Evolutionary conservation across 163 green algal species (phyloP).

Genomic region (Picocystis sp.): DNA sequence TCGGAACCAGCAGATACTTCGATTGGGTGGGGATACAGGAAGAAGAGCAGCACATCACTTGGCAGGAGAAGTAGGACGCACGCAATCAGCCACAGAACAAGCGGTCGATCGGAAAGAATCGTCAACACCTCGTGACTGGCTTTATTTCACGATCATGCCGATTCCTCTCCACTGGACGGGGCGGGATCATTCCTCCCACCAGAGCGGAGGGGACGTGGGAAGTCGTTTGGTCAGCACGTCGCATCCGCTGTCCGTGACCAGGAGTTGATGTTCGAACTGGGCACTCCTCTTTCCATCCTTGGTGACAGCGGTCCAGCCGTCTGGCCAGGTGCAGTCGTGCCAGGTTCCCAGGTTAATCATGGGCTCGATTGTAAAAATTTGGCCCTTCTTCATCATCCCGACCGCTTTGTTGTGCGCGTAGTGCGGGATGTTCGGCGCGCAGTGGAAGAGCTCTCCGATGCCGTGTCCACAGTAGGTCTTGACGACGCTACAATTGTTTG

Average conservation of each 20-base stretch:
- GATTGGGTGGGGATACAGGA: no score
- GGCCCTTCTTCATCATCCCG: constrained; percentile 55
- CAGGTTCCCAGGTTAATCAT: constrained; percentile 85
- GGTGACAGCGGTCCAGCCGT: constrained; percentile 88
- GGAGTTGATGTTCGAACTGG: constrained; percentile 92
- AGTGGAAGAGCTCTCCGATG: constrained; percentile 95
- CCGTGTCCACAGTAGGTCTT: constrained; percentile 92
- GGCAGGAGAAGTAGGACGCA: no score
- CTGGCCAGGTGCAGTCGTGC: constrained; percentile 74
- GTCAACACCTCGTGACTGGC: no score
- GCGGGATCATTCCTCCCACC: constrained; percentile 32
- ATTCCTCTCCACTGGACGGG: no score
- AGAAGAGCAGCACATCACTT: no score
- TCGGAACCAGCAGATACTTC: no score
- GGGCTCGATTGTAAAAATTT: constrained; percentile 92
- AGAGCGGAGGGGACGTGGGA: constrained; percentile 57
- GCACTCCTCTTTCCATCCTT: constrained; percentile 68
- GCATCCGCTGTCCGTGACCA: constrained; percentile 57
- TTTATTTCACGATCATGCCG: no score
- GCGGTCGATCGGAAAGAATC: no score
- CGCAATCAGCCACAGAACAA: no score
- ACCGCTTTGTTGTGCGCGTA: constrained; percentile 56
- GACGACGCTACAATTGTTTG: constrained; percentile 47
- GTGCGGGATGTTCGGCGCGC: constrained; percentile 91
- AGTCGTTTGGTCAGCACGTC: constrained; percentile 66